phyloP scores from a whole-genome alignment of 495 filamentous ascomycete genomes.

The Annulohypoxylon stygium region DNA sequence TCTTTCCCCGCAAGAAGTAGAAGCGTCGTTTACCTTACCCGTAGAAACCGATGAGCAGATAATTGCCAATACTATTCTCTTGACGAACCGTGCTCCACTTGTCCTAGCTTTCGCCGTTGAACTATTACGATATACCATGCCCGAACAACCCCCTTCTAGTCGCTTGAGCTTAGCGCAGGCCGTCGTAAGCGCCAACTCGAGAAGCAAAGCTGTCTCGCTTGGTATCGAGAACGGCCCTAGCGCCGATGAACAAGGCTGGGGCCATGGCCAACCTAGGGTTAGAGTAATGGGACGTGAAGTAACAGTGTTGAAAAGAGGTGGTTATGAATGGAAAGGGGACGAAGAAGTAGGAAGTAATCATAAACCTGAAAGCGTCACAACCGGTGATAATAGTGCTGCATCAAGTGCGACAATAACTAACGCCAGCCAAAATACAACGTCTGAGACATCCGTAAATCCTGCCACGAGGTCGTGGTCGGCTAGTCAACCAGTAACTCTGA shows the following conservation, averaged over 20 bases:
- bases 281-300: constrained; percentile 79
- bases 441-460: constrained; percentile 33
- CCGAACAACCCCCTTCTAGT: constrained; percentile 84
- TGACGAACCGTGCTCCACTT: constrained; percentile 84
- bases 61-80: constrained; percentile 68
- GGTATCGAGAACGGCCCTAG: constrained; percentile 75
- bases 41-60: constrained; percentile 67
- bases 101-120: constrained; percentile 84
- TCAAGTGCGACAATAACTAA: constrained; percentile 27
- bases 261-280: constrained; percentile 78
- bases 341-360: constrained; percentile 47
- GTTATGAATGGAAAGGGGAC: constrained; percentile 74
- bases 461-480: constrained; percentile 54
- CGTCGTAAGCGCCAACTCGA: constrained; percentile 80
- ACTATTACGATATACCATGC: constrained; percentile 81
- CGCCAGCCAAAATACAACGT: constrained; percentile 15
- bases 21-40: constrained; percentile 75
- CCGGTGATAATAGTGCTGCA: constrained; percentile 30
- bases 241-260: constrained; percentile 79
- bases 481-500: constrained; percentile 59
- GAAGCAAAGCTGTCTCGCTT: constrained; percentile 78
- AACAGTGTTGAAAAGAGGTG: constrained; percentile 79
- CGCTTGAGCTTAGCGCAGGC: constrained; percentile 83
- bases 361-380: constrained; percentile 45
- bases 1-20: constrained; percentile 71